Percentiles rank a stretch among this genome's conserved stretches.
Evolutionary conservation across 179 eudicot genomes (phyloP).

Genomic region (Kewa caespitosa): DNA sequence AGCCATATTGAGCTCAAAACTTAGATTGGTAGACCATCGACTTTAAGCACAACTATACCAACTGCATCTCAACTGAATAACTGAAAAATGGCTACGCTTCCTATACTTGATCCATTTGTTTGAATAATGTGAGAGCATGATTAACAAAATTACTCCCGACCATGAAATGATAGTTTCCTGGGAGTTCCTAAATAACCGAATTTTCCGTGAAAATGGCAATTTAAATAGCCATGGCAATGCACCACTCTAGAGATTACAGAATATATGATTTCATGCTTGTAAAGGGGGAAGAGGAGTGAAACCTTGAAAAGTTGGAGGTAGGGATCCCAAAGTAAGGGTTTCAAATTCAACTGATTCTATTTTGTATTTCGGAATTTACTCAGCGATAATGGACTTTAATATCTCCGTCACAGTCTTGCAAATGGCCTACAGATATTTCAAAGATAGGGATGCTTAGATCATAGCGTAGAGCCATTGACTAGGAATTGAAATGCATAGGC

Average conservation of each 20-base stretch:
- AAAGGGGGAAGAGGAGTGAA: no score
- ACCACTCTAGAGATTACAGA: no score
- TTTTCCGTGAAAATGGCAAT: no score
- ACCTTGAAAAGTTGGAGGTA: slow-evolving; percentile 87
- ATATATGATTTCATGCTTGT: no score
- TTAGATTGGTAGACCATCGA: no score
- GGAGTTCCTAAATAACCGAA: not conserved
- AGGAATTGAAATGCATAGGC: not conserved
- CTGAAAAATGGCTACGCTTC: not conserved
- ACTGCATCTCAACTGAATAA: not conserved
- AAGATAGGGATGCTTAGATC: slow-evolving; percentile 10
- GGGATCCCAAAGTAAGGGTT: slow-evolving; percentile 60
- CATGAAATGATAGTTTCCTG: not conserved
- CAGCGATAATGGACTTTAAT: slow-evolving; percentile 79
- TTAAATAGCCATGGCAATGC: no score
- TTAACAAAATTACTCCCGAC: no score
- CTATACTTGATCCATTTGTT: not conserved
- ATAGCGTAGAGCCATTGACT: not conserved
- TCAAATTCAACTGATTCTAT: slow-evolving; percentile 73
- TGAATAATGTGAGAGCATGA: not conserved
- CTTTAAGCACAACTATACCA: no score
- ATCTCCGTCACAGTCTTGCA: slow-evolving; percentile 78
- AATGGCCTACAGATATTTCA: slow-evolving; percentile 65
- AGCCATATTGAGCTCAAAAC: no score
- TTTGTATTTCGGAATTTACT: slow-evolving; percentile 85